phyloP scores from a whole-genome alignment of 108 stramenopile genomes.

The Cyclotella sp. region DNA sequence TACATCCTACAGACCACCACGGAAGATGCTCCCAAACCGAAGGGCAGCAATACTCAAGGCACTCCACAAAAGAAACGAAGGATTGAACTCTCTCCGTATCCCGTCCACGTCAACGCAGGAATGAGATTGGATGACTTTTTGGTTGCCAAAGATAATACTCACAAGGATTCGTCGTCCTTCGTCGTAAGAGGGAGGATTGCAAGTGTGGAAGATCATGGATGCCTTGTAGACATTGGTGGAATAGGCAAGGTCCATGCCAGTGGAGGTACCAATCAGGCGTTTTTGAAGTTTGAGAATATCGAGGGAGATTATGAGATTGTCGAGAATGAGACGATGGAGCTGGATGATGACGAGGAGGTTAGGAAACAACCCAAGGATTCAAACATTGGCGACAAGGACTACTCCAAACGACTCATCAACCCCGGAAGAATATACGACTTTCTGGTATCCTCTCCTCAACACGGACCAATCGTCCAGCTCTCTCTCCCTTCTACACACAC shows the following conservation, averaged over 20 bases:
- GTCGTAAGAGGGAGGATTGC: slow-evolving; percentile 67
- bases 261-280: slow-evolving; percentile 50
- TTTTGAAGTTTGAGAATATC: slow-evolving; percentile 73
- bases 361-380: slow-evolving; percentile 32
- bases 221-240: slow-evolving; percentile 70
- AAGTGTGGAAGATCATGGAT: slow-evolving; percentile 84
- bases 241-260: slow-evolving; percentile 18
- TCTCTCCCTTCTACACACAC: slow-evolving; percentile 25
- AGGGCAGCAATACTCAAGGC: slow-evolving; percentile 16
- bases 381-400: slow-evolving; percentile 1
- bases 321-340: slow-evolving; percentile 40
- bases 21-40: slow-evolving; percentile 40
- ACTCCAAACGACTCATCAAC: slow-evolving; percentile 13
- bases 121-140: slow-evolving; percentile 33
- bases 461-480: slow-evolving; percentile 38
- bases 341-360: slow-evolving; percentile 50
- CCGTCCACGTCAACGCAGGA: slow-evolving; percentile 60
- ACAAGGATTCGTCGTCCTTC: not conserved
- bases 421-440: slow-evolving; percentile 64
- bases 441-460: slow-evolving; percentile 15
- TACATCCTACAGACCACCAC: slow-evolving; percentile 63
- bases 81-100: slow-evolving; percentile 78
- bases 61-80: slow-evolving; percentile 49
- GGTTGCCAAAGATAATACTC: not conserved
- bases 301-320: slow-evolving; percentile 54